Evolutionary conservation across 1,284 basidiomycete genomes (phyloP).

Genomic region (Hymenochaete sp.): DNA sequence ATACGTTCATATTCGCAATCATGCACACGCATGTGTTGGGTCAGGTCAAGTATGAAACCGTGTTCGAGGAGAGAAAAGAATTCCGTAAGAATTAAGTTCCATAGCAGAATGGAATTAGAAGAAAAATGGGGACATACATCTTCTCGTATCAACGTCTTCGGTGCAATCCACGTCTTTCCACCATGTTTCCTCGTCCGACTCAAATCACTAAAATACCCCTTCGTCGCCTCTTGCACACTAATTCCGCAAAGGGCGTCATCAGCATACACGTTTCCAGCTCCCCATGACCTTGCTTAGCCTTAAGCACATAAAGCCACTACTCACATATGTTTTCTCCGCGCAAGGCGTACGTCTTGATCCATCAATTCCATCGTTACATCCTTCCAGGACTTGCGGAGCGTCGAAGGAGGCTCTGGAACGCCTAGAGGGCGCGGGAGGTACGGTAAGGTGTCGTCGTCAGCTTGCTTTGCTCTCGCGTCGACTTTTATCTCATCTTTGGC

Average conservation of each 20-base stretch:
- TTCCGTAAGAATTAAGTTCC: too few species aligned
- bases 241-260: too few species aligned
- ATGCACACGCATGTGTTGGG: too few species aligned
- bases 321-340: conserved; percentile 72
- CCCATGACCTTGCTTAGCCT: conserved; percentile 11
- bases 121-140: conserved; percentile 50
- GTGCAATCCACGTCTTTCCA: conserved; percentile 94
- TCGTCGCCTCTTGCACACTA: conserved; percentile 79
- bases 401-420: conserved; percentile 50
- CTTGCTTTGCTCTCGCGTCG: too few species aligned
- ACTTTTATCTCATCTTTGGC: too few species aligned
- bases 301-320: conserved; percentile 32
- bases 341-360: conserved; percentile 62
- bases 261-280: conserved; percentile 10
- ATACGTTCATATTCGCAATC: too few species aligned
- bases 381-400: conserved; percentile 49
- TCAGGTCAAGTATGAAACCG: neutral
- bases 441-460: conserved; percentile 28
- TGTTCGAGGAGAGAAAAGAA: too few species aligned
- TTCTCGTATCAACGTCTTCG: conserved; percentile 79
- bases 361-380: conserved; percentile 64
- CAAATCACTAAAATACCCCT: conserved; percentile 88
- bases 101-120: neutral
- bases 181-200: conserved; percentile 77
- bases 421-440: conserved; percentile 70